Base-by-base conservation (phyloP, 352 stramenopile genomes). In the Phytophthora ohioensis region DNA sequence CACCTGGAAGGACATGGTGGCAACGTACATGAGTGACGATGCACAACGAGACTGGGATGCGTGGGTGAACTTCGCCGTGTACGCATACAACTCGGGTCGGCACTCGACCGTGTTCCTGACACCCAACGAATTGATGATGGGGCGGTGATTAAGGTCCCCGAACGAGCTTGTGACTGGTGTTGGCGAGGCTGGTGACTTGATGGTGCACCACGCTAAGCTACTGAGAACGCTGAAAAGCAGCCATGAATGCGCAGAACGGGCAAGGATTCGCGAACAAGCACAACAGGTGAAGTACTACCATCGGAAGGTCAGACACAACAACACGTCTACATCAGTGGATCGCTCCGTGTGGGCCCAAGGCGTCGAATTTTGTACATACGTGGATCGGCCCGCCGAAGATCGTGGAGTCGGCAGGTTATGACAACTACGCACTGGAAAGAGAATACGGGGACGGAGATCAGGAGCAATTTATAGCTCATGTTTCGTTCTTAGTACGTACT, bases 401-500 rank as follows among this genome's bases (percentile, higher is more conserved):
- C 0, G 5, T 67, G 0, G 64, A 67, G 4, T 12, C 46, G 1
- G 39, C 36, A 0, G 56, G 64, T 0, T 53, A 46, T 2, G 56
- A 66, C 1, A 61, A 71, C 12, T 66, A 12, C 6, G 0, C 66
- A 2, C 0, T 66, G 13, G 6, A 34, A 8, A 39, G 41, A 0
- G 65, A 73, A 9, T 49, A 63, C 8, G 35, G 54, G 31, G 39
- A n/a, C 0, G 34, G 21, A 0, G 13, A 36, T 9, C 31, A 17
- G 1, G 47, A 66, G 2, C 21, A 21, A 32, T 49, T 57, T 41
- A 56, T 66, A 49, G 39, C 32, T 2, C 64, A 60, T 15, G 15
- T 13, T 0, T 71, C 48, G 0, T 65, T 71, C 10, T 32, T 66
- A 5, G 64, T 60, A 15, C 5, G 10, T 65, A 64, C 12, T 27